These are phyloP conservation scores for Fusarium newnesense DNA, from an alignment of 2,329 filamentous ascomycete species.

Conservation along the genomic window DNA sequence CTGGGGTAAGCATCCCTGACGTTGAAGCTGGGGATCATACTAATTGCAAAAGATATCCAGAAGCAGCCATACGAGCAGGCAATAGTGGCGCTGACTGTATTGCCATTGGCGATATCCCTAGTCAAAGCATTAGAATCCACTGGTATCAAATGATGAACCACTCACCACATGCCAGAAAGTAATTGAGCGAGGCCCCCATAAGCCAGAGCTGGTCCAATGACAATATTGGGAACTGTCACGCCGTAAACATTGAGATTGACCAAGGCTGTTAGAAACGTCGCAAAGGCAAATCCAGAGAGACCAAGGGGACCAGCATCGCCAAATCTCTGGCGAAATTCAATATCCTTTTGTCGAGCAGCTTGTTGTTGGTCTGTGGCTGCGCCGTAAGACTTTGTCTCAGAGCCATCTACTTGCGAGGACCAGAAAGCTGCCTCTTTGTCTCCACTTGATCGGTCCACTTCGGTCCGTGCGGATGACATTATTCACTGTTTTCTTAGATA, in stretches of 20 bases:
- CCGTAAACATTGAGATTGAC: conserved; percentile 5
- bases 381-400: not conserved
- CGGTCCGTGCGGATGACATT: not conserved
- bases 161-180: conserved; percentile 16
- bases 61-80: conserved; percentile 16
- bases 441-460: not conserved
- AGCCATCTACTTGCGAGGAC: not conserved
- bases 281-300: conserved; percentile 3
- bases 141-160: fast-evolving
- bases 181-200: conserved; percentile 7
- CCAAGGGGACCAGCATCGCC: conserved; percentile 9
- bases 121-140: fast-evolving
- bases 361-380: not conserved
- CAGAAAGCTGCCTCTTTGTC: not conserved
- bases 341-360: not conserved
- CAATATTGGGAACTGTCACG: conserved; percentile 4
- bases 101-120: conserved; percentile 11
- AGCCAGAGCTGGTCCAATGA: conserved; percentile 3
- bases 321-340: conserved; percentile 1
- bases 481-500: fast-evolving
- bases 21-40: conserved; percentile 5
- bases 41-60: conserved; percentile 18
- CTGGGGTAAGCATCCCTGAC: conserved; percentile 7
- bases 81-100: conserved; percentile 12
- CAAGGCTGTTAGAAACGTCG: conserved; percentile 6